Base-by-base conservation (phyloP, 2,329 filamentous ascomycete species). In the Scedosporium dehoogii region DNA sequence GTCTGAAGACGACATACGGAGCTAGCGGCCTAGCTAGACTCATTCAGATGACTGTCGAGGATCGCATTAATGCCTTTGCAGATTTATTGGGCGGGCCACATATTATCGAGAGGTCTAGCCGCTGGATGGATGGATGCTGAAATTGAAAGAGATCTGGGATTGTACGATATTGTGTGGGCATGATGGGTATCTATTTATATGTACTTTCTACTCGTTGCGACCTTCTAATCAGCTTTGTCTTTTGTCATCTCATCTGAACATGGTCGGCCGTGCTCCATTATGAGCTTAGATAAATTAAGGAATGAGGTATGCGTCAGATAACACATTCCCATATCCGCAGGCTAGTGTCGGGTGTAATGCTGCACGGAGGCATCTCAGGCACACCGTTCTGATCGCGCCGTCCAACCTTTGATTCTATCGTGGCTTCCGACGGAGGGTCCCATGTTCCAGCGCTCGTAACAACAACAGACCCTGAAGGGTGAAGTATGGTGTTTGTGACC, bases 401-500 rank as follows among this genome's bases (percentile, higher is more conserved):
- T 18, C 63, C 64, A 4, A 64, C 3, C 9, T 33, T 57, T 12
- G 21, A 48, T 10, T 62, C 38, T n/a, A 62, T 21, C 14, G 44
- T 42, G 3, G 60, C 23, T 23, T 68, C 66, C n/a, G 64, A 64
- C 2, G 68, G 64, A 38, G 73, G 73, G 16, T 72, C 73, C 82
- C 82, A 85, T 2, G 79, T 78, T 1, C 83, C 83, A 0, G 81
- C 81, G 67, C 81, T 85, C 0, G 82, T 85, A 21, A 79, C 83
- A 16, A 79, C 72, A 1, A 85, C 83, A 0, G 82, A 80, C 2
- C 83, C 83, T 65, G 80, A 81, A 3, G 72, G 70, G 66, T 86
- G 83, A 63, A 86, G 69, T 14, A 75, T 73, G 6, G 79, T 74
- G 51, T 78, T 79, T 7, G 81, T 80, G 0, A 85, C 73, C 0